phyloP scores from a whole-genome alignment of 345 rosid genomes.

The Linum tenue region DNA sequence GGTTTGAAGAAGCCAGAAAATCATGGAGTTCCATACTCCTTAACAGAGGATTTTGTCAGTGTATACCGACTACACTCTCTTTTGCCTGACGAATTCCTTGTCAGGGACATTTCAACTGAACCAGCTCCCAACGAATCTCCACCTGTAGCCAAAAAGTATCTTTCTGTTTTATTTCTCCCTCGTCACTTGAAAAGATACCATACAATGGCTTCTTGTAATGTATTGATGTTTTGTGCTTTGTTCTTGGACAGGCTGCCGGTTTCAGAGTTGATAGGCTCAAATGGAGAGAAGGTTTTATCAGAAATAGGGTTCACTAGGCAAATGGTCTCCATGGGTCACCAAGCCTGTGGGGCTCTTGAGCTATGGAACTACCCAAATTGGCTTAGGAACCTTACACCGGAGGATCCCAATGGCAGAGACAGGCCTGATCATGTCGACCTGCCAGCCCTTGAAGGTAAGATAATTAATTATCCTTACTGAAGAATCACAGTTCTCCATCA shows the following conservation, averaged over 20 bases:
- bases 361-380: constrained; percentile 53
- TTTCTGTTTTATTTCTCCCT: not conserved
- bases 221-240: not conserved
- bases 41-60: constrained; percentile 54
- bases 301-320: constrained; percentile 33
- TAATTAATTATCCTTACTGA: too few species aligned
- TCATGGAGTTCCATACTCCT: constrained; percentile 53
- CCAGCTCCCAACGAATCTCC: constrained; percentile 35
- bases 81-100: constrained; percentile 33
- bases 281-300: constrained; percentile 31
- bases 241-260: constrained; percentile 22
- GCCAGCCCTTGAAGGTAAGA: constrained; percentile 43
- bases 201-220: not conserved
- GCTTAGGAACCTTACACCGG: constrained; percentile 34
- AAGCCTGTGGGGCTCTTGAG: constrained; percentile 46
- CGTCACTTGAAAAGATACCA: not conserved
- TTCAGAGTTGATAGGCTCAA: constrained; percentile 26
- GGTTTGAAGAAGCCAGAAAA: constrained; percentile 38
- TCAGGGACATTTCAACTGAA: constrained; percentile 25
- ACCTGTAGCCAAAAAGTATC: constrained; percentile 22
- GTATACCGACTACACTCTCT: constrained; percentile 56
- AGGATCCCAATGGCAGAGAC: constrained; percentile 33
- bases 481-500: too few species aligned
- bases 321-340: constrained; percentile 66
- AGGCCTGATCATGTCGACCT: constrained; percentile 43